phyloP scores from a whole-genome alignment of 2,329 filamentous ascomycete genomes.

The Claviceps sp. region DNA sequence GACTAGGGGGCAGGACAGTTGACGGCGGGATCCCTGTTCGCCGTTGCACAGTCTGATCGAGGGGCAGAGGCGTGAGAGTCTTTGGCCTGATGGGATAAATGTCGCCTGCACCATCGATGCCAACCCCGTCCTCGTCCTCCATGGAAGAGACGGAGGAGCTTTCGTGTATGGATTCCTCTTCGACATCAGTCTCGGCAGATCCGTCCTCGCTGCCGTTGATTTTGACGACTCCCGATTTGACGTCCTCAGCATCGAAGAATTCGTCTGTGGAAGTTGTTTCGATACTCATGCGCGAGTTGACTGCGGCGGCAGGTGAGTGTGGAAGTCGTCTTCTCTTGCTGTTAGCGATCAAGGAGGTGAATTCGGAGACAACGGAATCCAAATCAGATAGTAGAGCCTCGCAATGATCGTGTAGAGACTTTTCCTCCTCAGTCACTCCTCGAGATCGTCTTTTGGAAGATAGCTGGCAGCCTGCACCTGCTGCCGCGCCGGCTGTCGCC shows the following conservation, averaged over 20 bases:
- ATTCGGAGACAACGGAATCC: conserved; percentile 71
- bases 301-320: conserved; percentile 33
- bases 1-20: conserved; percentile 68
- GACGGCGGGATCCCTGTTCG: conserved; percentile 59
- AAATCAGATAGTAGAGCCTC: conserved; percentile 73
- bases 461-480: conserved; percentile 17
- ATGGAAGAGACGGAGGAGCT: conserved; percentile 46
- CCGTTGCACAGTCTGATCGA: conserved; percentile 50
- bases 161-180: conserved; percentile 20
- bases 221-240: conserved; percentile 54
- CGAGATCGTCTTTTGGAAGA: conserved; percentile 22
- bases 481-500: conserved; percentile 15
- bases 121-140: conserved; percentile 43
- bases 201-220: conserved; percentile 63
- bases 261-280: conserved; percentile 75
- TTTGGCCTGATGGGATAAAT: conserved; percentile 69
- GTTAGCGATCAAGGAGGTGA: conserved; percentile 60
- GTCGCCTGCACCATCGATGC: conserved; percentile 43
- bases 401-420: conserved; percentile 67
- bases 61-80: conserved; percentile 62
- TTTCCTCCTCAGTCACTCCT: conserved; percentile 36
- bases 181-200: conserved; percentile 9
- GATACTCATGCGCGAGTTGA: conserved; percentile 47
- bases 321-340: conserved; percentile 64
- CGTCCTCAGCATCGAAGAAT: conserved; percentile 81